Conservation (phyloP, 805 yeast species). For the Yarrowia sp. region DNA sequence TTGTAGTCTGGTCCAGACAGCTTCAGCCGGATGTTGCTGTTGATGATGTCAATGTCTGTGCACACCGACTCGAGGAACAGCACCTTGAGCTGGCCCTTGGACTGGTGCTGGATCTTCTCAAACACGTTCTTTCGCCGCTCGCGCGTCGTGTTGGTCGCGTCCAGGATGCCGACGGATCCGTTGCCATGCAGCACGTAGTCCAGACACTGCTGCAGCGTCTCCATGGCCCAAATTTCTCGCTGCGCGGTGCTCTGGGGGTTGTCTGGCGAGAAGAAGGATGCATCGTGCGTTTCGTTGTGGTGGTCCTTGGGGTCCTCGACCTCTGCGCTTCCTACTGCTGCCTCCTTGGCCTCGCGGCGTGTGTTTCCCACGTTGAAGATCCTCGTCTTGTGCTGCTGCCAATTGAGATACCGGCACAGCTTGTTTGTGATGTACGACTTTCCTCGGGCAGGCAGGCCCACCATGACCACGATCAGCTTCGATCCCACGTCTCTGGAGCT, state of each 20-base stretch:
- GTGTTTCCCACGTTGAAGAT: conserved; percentile 97
- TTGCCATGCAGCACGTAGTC: conserved; percentile 76
- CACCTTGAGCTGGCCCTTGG: conserved; percentile 57
- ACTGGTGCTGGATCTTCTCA: conserved; percentile 42
- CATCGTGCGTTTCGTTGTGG: conserved; percentile 53
- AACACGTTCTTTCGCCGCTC: conserved; percentile 66
- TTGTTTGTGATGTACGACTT: conserved; percentile 92
- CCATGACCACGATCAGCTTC: conserved; percentile 91
- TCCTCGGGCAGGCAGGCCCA: conserved; percentile 92
- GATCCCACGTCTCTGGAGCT: conserved; percentile 64
- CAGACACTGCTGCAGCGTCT: conserved; percentile 77
- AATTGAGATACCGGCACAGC: conserved; percentile 82
- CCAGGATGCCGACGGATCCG: conserved; percentile 91
- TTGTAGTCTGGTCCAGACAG: conserved; percentile 90
- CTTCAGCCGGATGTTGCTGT: conserved; percentile 79
- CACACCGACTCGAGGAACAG: conserved; percentile 85
- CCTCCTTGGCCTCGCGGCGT: conserved; percentile 60
- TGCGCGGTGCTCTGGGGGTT: conserved; percentile 61
- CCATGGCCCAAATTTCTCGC: conserved; percentile 92
- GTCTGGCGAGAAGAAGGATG: conserved; percentile 81
- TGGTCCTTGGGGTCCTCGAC: not conserved
- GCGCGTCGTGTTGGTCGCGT: conserved; percentile 86
- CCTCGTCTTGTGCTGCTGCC: conserved; percentile 87
- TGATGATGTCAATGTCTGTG: conserved; percentile 72
- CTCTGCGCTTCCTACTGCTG: conserved; percentile 2